Percentiles rank a stretch among this genome's conserved stretches.
Evolutionary conservation across 1,284 basidiomycete species (phyloP).

Genomic region (Austroboletus novae-zelandiae): DNA sequence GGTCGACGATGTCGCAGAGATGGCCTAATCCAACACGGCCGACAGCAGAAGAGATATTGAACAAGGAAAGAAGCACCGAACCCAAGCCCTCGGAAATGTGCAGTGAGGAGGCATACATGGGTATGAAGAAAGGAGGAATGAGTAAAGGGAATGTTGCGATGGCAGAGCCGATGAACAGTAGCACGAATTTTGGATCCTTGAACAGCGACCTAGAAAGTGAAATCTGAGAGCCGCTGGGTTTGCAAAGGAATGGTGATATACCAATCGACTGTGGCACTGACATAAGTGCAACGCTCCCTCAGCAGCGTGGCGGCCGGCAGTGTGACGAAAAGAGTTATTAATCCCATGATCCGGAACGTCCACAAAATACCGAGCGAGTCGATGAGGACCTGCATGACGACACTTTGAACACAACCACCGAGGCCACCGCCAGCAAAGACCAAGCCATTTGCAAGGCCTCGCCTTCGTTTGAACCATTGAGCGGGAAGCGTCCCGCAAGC

Average conservation of each 20-base stretch:
- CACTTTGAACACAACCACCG: constrained; percentile 30
- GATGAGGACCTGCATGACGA: constrained; percentile 31
- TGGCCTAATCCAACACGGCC: constrained; percentile 32
- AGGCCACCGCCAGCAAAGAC: constrained; percentile 34
- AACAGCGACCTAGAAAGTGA: constrained; percentile 29
- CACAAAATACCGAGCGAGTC: constrained; percentile 30
- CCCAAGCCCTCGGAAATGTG: constrained; percentile 24
- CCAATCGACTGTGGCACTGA: background rate
- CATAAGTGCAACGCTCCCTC: constrained; percentile 22
- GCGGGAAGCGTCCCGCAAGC: constrained; percentile 31
- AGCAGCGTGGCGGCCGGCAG: constrained; percentile 32
- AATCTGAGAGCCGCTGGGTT: background rate
- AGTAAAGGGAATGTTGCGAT: constrained; percentile 37
- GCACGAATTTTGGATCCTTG: constrained; percentile 32
- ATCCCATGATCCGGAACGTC: constrained; percentile 34
- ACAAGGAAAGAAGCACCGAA: constrained; percentile 30
- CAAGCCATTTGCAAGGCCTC: constrained; percentile 35
- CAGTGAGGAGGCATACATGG: constrained; percentile 33
- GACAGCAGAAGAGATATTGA: constrained; percentile 34
- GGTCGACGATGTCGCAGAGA: constrained; percentile 32
- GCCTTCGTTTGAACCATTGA: constrained; percentile 33
- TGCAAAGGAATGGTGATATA: background rate
- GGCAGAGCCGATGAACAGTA: constrained; percentile 32
- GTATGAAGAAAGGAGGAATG: constrained; percentile 22
- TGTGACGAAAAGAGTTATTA: constrained; percentile 25